phyloP scores from a whole-genome alignment of 495 filamentous ascomycete genomes.

The Physcia stellaris region DNA sequence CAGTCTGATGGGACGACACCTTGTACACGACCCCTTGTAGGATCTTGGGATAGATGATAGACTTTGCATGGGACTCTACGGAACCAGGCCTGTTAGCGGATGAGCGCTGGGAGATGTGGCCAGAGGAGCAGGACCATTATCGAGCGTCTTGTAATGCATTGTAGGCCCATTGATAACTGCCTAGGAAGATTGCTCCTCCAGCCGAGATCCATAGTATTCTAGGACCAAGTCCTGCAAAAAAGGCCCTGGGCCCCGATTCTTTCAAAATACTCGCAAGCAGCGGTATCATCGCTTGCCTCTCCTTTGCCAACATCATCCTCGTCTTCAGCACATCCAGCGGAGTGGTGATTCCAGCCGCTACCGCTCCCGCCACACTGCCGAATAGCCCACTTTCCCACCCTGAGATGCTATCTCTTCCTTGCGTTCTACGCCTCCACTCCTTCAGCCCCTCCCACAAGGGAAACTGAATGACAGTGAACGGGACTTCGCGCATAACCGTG shows the following conservation, averaged over 20 bases:
- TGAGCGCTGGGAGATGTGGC: too few relatives aligned
- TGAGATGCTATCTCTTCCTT: slow-evolving; percentile 31
- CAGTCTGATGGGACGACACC: too few relatives aligned
- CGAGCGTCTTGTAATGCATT: too few relatives aligned
- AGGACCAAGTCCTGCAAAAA: slow-evolving; percentile 82
- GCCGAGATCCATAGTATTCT: slow-evolving; percentile 86
- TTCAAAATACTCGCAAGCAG: slow-evolving; percentile 54
- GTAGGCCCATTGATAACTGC: slow-evolving; percentile 85
- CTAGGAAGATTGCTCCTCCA: slow-evolving; percentile 89
- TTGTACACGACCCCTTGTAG: too few relatives aligned
- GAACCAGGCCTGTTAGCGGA: too few relatives aligned
- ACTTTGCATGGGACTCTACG: too few relatives aligned
- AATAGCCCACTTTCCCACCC: slow-evolving; percentile 75
- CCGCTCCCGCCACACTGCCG: slow-evolving; percentile 68
- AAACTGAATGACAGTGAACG: slow-evolving; percentile 93
- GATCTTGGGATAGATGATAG: too few relatives aligned
- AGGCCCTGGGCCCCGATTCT: slow-evolving; percentile 58
- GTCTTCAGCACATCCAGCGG: slow-evolving; percentile 96
- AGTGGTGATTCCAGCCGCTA: slow-evolving; percentile 82
- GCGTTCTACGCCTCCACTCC: slow-evolving; percentile 18
- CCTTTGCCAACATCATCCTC: slow-evolving; percentile 72
- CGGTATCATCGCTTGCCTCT: slow-evolving; percentile 38
- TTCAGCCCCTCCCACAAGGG: slow-evolving; percentile 95
- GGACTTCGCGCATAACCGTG: slow-evolving; percentile 90
- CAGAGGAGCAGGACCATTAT: too few relatives aligned